Conservation (phyloP, 257 asterid species). For the Eucommia ulmoides region DNA sequence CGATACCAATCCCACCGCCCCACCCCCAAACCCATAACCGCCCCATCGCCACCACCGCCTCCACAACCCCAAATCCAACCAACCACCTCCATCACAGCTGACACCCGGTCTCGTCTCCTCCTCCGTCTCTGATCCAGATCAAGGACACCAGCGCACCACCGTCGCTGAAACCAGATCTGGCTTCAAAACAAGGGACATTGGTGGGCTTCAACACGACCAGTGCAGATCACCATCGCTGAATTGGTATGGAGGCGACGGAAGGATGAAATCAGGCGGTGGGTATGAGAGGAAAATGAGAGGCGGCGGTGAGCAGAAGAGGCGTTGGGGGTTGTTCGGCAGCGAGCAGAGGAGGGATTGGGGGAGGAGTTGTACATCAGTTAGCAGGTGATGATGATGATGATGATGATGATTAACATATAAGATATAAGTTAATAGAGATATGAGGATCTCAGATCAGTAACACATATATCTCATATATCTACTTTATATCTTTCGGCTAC, state of each 20-base stretch:
- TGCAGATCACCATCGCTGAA: constrained; percentile 20
- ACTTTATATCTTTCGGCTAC: too few species aligned
- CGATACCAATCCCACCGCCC: constrained; percentile 29
- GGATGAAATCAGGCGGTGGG: constrained; percentile 66
- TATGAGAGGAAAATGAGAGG: constrained; percentile 53
- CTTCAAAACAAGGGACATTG: constrained; percentile 18
- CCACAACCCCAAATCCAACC: constrained; percentile 10
- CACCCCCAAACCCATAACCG: constrained; percentile 41
- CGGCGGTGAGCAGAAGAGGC: too few species aligned
- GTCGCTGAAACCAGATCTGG: constrained; percentile 29
- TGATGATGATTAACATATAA: too few species aligned
- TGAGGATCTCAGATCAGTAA: too few species aligned
- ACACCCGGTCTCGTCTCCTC: constrained; percentile 12
- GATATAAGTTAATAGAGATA: too few species aligned
- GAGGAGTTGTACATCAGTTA: too few species aligned
- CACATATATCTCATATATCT: too few species aligned
- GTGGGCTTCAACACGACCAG: constrained; percentile 20
- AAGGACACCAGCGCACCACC: constrained; percentile 6
- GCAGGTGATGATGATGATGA: too few species aligned
- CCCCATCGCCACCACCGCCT: constrained; percentile 15
- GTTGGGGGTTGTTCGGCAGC: too few species aligned
- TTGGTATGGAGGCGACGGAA: constrained; percentile 26
- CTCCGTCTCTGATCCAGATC: constrained; percentile 28
- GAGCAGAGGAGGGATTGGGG: too few species aligned
- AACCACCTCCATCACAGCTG: neutral